Conservation (phyloP, 129 eudicot species). For the Pittosporum tobira region DNA sequence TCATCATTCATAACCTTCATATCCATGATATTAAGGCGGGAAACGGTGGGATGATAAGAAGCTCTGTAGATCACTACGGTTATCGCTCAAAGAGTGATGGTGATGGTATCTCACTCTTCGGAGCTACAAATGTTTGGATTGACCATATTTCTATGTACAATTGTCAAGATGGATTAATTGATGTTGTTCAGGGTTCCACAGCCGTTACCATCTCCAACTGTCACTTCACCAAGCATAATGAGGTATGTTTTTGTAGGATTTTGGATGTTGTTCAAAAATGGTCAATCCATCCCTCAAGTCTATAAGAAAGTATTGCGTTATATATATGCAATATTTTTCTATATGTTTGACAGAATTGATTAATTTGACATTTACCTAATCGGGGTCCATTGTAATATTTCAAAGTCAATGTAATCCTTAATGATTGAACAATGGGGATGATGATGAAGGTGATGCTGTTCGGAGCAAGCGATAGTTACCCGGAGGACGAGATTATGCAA, state of each 20-base stretch:
- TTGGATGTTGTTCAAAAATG: too few species aligned
- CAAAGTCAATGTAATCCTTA: background rate
- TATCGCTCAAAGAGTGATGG: constrained; percentile 44
- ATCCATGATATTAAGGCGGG: constrained; percentile 35
- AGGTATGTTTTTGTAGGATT: constrained; percentile 16
- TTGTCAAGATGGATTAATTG: constrained; percentile 47
- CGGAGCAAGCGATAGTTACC: constrained; percentile 40
- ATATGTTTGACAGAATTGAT: too few species aligned
- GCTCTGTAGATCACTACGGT: constrained; percentile 41
- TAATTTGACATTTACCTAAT: background rate
- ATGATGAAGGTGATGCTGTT: constrained; percentile 38
- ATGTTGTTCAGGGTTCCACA: constrained; percentile 42
- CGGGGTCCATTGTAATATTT: background rate
- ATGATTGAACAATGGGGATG: too few species aligned
- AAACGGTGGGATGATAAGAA: constrained; percentile 45
- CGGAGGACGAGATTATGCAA: constrained; percentile 41
- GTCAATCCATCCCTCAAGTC: too few species aligned
- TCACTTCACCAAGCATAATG: constrained; percentile 55
- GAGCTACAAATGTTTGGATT: constrained; percentile 49
- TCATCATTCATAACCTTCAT: constrained; percentile 37
- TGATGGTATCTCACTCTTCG: constrained; percentile 45
- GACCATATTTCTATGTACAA: constrained; percentile 51
- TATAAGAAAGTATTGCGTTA: too few species aligned
- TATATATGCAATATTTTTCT: too few species aligned
- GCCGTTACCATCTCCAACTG: constrained; percentile 65